phyloP scores from a whole-genome alignment of 2,329 filamentous ascomycete species.

The Ascochyta fabae region DNA sequence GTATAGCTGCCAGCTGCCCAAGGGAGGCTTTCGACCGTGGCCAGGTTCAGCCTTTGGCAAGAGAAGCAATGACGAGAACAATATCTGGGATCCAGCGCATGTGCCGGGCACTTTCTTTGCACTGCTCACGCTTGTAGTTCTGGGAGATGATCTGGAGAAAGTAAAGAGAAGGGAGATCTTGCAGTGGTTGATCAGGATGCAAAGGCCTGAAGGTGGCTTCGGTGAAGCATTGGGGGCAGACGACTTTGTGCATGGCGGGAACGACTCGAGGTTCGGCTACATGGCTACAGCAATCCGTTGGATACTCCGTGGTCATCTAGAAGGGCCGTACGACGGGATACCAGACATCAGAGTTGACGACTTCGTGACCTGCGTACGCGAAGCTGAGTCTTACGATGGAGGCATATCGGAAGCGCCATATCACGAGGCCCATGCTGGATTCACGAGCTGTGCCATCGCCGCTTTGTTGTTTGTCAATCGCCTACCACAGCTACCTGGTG shows the following conservation, averaged over 20 bases:
- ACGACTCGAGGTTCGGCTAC: constrained; percentile 88
- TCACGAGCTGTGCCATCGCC: constrained; percentile 86
- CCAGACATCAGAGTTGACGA: constrained; percentile 77
- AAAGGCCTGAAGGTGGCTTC: constrained; percentile 87
- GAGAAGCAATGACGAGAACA: constrained; percentile 58
- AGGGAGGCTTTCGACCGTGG: constrained; percentile 88
- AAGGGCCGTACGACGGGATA: constrained; percentile 61
- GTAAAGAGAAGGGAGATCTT: constrained; percentile 74
- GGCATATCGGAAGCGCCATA: constrained; percentile 79
- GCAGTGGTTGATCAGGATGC: constrained; percentile 75
- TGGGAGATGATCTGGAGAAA: constrained; percentile 66
- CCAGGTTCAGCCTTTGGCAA: constrained; percentile 68
- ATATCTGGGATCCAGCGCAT: constrained; percentile 76
- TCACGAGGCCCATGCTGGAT: constrained; percentile 87
- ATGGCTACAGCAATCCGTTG: constrained; percentile 82
- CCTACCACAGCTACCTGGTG: constrained; percentile 49
- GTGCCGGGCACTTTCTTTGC: constrained; percentile 91
- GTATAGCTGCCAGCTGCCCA: constrained; percentile 81
- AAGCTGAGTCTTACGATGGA: constrained; percentile 78
- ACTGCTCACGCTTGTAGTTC: constrained; percentile 71
- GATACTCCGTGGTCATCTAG: constrained; percentile 71
- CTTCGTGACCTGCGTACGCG: constrained; percentile 73
- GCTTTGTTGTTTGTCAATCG: constrained; percentile 78
- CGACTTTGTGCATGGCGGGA: constrained; percentile 73
- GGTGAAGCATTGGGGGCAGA: constrained; percentile 75